Evolutionary conservation across 805 yeast genomes (phyloP), one percentile per base, ranked within the genome.

Genomic region (Metschnikowia corniflorae): DNA sequence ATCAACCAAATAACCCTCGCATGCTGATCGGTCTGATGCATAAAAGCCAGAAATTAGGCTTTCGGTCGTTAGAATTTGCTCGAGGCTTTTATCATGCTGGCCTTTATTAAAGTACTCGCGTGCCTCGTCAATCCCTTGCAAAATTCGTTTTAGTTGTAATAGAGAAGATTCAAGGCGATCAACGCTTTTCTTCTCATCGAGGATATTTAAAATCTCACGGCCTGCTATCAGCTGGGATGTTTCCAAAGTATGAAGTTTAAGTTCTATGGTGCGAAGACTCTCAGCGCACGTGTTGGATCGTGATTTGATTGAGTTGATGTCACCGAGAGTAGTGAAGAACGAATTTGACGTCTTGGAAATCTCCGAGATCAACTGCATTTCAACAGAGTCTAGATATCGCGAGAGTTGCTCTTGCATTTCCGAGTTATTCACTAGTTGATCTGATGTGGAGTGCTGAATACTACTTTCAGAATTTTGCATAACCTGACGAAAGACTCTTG

Each of bases 291-390:
- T 55, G 9, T 66, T 60, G 3, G 89, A 76, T 43, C 74, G 75
- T 2, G 58, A 53, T 31, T 80, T 75, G 23, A 89, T 78, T 6
- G 66, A 68, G 49, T 80, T 79, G 39, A 93, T 73, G 44, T 87
- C 95, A 36, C 80, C 86, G 37, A 94, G 65, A 0, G 96, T 89
- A 34, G 78, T 78, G 60, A 88, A 88, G 54, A 93, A 91, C 6
- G 89, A 80, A 35, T 79, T 78, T 0, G 96, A 86, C 0, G 96
- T 83, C 45, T 77, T 75, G 3, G 95, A 82, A 21, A 93, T 87
- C 58, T 88, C 96, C 26, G 76, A 71, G 14, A 89, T 83, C 27
- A 91, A 63, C 43, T 83, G 81, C 24, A 85, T 69, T 60, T 91
- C 98, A 1, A 91, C 87, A 0, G 79, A 71, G 55, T 93, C 97